Evolutionary conservation across 192 early-diverging fungal species (phyloP).

Genomic region (Coemansia sp.): DNA sequence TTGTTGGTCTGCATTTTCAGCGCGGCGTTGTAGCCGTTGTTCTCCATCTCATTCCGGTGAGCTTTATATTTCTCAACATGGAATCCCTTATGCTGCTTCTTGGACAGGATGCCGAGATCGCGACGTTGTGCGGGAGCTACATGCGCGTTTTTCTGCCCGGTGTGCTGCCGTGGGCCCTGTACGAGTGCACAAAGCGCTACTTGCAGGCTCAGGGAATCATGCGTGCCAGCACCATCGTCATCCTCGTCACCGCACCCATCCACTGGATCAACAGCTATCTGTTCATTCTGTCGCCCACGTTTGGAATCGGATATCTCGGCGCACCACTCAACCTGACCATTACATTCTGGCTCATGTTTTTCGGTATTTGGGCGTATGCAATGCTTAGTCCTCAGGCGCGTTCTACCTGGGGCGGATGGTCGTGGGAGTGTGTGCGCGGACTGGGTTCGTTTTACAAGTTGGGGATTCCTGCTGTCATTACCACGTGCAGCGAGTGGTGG

Average conservation of each 20-base stretch:
- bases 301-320: constrained; percentile 75
- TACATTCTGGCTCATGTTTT: constrained; percentile 71
- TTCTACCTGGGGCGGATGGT: constrained; percentile 83
- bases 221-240: constrained; percentile 74
- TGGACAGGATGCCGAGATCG: constrained; percentile 74
- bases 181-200: constrained; percentile 80
- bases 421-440: constrained; percentile 61
- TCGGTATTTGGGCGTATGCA: constrained; percentile 69
- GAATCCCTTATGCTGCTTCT: constrained; percentile 68
- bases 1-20: constrained; percentile 70
- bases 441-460: constrained; percentile 65
- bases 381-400: constrained; percentile 57
- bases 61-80: constrained; percentile 69
- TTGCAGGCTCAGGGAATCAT: constrained; percentile 85
- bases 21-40: constrained; percentile 75
- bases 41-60: constrained; percentile 72
- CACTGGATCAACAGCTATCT: constrained; percentile 77
- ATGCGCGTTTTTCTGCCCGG: constrained; percentile 65
- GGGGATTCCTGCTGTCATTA: constrained; percentile 77
- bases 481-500: constrained; percentile 85
- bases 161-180: constrained; percentile 74
- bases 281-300: constrained; percentile 68
- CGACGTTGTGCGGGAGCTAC: constrained; percentile 61
- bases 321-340: constrained; percentile 75
- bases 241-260: constrained; percentile 68